phyloP scores from a whole-genome alignment of 1,284 basidiomycete genomes.

The Phellinidium pouzarii region DNA sequence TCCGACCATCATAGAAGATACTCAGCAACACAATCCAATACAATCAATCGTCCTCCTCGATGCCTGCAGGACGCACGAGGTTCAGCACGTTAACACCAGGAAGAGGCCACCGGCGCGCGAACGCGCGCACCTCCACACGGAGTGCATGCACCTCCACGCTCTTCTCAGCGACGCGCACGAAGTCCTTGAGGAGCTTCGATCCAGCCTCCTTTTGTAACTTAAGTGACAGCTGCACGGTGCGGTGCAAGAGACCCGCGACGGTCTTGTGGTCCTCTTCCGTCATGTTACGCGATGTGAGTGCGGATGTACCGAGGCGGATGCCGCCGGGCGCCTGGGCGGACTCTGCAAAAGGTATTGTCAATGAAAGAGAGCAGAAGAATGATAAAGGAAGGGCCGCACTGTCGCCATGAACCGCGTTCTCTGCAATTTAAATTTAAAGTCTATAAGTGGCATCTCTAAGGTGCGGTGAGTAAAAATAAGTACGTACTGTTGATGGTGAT shows the following conservation, averaged over 20 bases:
- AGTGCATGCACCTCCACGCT: slow-evolving; percentile 69
- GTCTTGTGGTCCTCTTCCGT: slow-evolving; percentile 78
- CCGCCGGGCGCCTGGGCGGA: slow-evolving; percentile 97
- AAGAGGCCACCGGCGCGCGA: slow-evolving; percentile 86
- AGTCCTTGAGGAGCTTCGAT: slow-evolving; percentile 94
- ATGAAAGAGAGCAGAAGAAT: not conserved
- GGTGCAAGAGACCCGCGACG: slow-evolving; percentile 90
- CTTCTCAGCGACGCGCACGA: slow-evolving; percentile 75
- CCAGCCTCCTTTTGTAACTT: slow-evolving; percentile 91
- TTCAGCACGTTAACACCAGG: slow-evolving; percentile 78
- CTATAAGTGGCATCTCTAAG: slow-evolving; percentile 2
- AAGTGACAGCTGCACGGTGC: slow-evolving; percentile 83
- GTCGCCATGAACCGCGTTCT: slow-evolving; percentile 97
- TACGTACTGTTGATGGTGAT: slow-evolving; percentile 90
- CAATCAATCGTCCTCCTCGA: slow-evolving; percentile 46
- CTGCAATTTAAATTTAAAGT: slow-evolving; percentile 32
- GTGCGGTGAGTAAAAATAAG: slow-evolving; percentile 4
- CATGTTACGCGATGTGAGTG: slow-evolving; percentile 95
- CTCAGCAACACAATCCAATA: not conserved
- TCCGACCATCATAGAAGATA: not conserved
- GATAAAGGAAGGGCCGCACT: slow-evolving; percentile 26
- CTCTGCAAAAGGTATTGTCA: slow-evolving; percentile 31
- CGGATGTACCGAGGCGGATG: slow-evolving; percentile 93
- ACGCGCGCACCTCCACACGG: slow-evolving; percentile 67
- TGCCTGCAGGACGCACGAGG: slow-evolving; percentile 58